phyloP scores from a whole-genome alignment of 2,329 filamentous ascomycete species.

The Colletotrichum endophyticum region DNA sequence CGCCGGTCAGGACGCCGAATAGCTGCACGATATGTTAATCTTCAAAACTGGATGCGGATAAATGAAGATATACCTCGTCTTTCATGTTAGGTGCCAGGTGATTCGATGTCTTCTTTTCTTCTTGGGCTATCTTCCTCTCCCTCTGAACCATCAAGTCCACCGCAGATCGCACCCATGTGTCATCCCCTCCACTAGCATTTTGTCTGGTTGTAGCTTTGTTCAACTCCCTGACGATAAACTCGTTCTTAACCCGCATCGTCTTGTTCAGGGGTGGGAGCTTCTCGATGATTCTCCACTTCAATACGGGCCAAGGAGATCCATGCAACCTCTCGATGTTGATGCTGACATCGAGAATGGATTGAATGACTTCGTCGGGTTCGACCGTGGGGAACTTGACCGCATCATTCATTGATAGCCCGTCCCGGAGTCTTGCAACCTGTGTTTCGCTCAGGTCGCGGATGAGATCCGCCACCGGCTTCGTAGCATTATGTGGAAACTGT shows the following conservation, averaged over 20 bases:
- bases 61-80: background rate
- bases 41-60: background rate
- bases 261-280: background rate
- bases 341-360: background rate
- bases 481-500: background rate
- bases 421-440: background rate
- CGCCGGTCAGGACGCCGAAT: slow-evolving; percentile 32
- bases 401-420: background rate
- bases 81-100: background rate
- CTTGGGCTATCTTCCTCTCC: slow-evolving; percentile 1
- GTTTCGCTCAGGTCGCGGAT: background rate
- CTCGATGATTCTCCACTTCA: background rate
- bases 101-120: background rate
- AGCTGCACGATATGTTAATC: background rate
- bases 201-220: background rate
- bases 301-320: background rate
- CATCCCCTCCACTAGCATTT: background rate
- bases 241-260: background rate
- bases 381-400: background rate
- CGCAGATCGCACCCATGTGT: slow-evolving; percentile 5
- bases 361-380: background rate
- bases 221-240: background rate
- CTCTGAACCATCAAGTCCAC: slow-evolving; percentile 17
- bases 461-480: background rate
- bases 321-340: background rate